Base-by-base conservation (phyloP, 106 monocot species). In the Gastrodia elata region DNA sequence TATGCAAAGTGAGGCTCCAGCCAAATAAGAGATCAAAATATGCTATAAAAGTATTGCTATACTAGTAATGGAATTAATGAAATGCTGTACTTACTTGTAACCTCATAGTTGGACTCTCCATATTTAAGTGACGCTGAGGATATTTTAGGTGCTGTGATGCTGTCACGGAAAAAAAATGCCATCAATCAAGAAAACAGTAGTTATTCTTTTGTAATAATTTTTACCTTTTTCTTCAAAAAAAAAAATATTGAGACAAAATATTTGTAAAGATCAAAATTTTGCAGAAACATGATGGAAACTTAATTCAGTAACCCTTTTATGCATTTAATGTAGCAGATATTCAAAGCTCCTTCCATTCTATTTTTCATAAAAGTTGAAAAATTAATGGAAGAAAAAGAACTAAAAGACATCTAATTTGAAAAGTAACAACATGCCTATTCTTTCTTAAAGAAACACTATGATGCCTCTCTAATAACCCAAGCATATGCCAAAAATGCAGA, bases 91-190 rank as follows among this genome's bases (percentile, higher is more conserved):
- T 77, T 68, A 87, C 94, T 83, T 76, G 91, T 73, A 18, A 92
- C 87, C 52, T 86, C 89, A 84, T 86, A 90, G 82, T 97, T 74
- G 25, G 86, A 82, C 82, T 97, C 96, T 15, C 96, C 96, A 52
- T 6, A 70, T 68, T 82, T 82, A 4, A 97, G 86, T 68, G 97
- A 64, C 80, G 76, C 83, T 81, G 73, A 40, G 30, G 86, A 82
- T 76, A 97, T 90, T 88, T 80, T 76, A 48, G 97, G 97, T 68
- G 97, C 92, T 59, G 92, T 97, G 18, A 93, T 88, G 27, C 97
- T 97, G 84, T 39, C 73, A 76, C 41, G 24, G 5, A 10, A 67
- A 67, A 20, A 39, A 39, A 22, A 38, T 69, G 9, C 8, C 69
- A 69, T 34, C 37, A 18, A 18, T 33, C 15, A 36, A 37, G 20